Conservation (phyloP, 1,284 basidiomycete genomes). For the Pseudozyma sp. region DNA sequence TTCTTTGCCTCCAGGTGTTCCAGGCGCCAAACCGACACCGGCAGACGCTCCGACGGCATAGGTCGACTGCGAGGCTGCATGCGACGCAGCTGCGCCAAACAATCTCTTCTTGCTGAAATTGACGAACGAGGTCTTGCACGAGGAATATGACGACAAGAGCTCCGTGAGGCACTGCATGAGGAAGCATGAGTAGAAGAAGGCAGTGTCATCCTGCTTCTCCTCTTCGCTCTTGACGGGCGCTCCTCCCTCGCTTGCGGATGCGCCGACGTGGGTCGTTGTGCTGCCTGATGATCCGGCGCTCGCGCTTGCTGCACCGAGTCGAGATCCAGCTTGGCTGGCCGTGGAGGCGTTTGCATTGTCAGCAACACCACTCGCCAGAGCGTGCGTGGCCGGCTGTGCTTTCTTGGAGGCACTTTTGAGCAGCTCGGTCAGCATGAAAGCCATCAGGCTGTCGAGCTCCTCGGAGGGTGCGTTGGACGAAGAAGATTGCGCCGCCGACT, state of each 20-base stretch:
- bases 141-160: conserved; percentile 89
- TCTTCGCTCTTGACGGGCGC: conserved; percentile 29
- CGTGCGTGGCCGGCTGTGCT: not conserved
- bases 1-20: conserved; percentile 41
- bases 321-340: conserved; percentile 1
- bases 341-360: not conserved
- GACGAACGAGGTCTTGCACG: conserved; percentile 88
- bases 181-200: conserved; percentile 82
- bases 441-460: conserved; percentile 75
- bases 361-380: not conserved
- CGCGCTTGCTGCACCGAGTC: not conserved
- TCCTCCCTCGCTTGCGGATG: not conserved
- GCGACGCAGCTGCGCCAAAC: conserved; percentile 72
- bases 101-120: conserved; percentile 75
- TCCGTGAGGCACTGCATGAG: conserved; percentile 92
- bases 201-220: conserved; percentile 43
- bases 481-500: conserved; percentile 12
- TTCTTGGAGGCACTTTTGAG: conserved; percentile 70
- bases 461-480: conserved; percentile 23
- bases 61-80: conserved; percentile 72
- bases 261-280: not conserved
- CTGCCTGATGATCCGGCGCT: not conserved
- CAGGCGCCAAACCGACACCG: conserved; percentile 77
- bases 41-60: conserved; percentile 78
- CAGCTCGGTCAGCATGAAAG: conserved; percentile 80